Percentiles rank a stretch among this genome's conserved stretches.
phyloP scores from a whole-genome alignment of 2,329 filamentous ascomycete species.

The Arthroderma uncinatum region DNA sequence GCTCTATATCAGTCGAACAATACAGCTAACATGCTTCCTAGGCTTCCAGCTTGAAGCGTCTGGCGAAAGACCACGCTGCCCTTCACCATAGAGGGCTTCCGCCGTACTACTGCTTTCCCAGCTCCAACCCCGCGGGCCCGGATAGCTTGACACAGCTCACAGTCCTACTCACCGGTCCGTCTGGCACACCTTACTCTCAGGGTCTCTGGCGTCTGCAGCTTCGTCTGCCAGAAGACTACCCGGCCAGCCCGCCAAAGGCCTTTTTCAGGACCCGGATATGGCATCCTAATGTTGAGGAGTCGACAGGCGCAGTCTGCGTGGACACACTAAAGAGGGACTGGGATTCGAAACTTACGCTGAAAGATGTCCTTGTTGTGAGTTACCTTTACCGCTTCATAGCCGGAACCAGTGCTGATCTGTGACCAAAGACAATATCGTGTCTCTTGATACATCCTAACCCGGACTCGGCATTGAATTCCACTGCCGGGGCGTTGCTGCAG shows the following conservation, averaged over 20 bases:
- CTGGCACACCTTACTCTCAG: constrained; percentile 48
- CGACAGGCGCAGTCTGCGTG: constrained; percentile 51
- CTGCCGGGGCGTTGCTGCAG: constrained; percentile 47
- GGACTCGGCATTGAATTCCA: constrained; percentile 52
- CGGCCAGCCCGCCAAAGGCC: constrained; percentile 42
- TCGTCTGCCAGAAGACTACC: constrained; percentile 48
- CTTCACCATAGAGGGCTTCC: constrained; percentile 46
- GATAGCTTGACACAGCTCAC: constrained; percentile 49
- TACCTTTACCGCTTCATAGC: not conserved
- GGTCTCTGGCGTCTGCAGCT: constrained; percentile 52
- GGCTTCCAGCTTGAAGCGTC: constrained; percentile 41
- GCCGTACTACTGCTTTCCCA: constrained; percentile 50
- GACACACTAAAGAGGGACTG: constrained; percentile 56
- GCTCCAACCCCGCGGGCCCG: constrained; percentile 21
- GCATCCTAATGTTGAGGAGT: constrained; percentile 54
- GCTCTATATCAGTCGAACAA: not conserved
- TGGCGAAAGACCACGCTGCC: constrained; percentile 49
- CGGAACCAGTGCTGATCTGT: not conserved
- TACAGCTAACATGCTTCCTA: not conserved
- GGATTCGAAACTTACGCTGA: constrained; percentile 46
- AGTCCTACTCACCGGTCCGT: constrained; percentile 48
- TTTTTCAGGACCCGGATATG: constrained; percentile 51
- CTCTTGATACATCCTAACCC: constrained; percentile 54
- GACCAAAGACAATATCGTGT: constrained; percentile 45
- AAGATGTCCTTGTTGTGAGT: constrained; percentile 45